Base-by-base conservation (phyloP, 2,329 filamentous ascomycete species). In the Aspergillus puulaauensis region DNA sequence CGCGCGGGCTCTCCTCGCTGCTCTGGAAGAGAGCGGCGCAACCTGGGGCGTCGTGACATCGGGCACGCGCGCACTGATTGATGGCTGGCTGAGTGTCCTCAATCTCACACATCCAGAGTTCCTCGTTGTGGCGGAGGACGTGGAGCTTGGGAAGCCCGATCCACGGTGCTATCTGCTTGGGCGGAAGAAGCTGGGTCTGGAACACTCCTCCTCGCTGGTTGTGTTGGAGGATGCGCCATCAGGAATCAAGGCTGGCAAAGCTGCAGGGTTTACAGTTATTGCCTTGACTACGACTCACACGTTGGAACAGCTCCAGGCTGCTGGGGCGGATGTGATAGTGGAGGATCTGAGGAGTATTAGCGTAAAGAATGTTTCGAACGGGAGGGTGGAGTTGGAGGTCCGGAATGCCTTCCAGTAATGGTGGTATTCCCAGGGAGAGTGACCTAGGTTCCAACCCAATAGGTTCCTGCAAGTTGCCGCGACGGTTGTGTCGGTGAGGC, bases 181-280 rank as follows among this genome's bases (percentile, higher is more conserved):
- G 15, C 83, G 85, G 47, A 79, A 83, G 64, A 82, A 82, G 61
- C 80, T 93, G 15, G 81, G 80, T 1, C 64, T 81, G 27, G 69
- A 71, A 21, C 71, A 80, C 19, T 79, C 77, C 35, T 74, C 77
- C 27, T 81, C 75, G 54, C 75, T 93, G 44, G 79, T 96, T 55
- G 93, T 97, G 49, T 78, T 96, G 39, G 93, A 97, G 77, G 93
- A 97, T 77, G 90, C 90, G 56, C 92, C 93, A 5, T 90, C 91
- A 7, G 93, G 93, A 5, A 90, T 96, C 69, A 82, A 78, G 63
- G 86, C 92, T 27, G 93, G 92, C 49, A 96, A 93, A 76, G 90
- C 85, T 1, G 93, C 93, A 9, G 92, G 91, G 2, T 96, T 90
- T 78, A 87, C 84, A 70, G 93, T 96, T 12, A 77, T 96, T 46